Percentiles rank a stretch among this genome's conserved stretches.
phyloP scores from a whole-genome alignment of 179 eudicot species.

The Drosera spatulata region DNA sequence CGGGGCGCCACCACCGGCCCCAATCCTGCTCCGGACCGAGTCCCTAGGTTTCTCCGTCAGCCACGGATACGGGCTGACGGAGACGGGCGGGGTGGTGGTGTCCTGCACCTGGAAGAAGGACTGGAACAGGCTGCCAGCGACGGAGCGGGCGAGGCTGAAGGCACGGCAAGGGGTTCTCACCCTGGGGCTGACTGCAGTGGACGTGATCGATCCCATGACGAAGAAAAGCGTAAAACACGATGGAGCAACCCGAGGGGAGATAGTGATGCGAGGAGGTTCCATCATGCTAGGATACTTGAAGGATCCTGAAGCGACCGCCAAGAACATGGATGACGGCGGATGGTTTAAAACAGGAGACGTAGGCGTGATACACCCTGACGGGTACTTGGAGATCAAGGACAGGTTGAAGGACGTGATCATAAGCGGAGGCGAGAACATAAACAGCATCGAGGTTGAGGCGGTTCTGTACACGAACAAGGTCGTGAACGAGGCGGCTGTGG shows the following conservation, averaged over 20 bases:
- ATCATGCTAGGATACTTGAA: slow-evolving; percentile 59
- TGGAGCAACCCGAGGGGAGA: slow-evolving; percentile 41
- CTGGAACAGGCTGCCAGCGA: slow-evolving; percentile 49
- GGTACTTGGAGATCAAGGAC: slow-evolving; percentile 60
- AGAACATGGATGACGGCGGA: slow-evolving; percentile 34
- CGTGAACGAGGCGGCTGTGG: slow-evolving; percentile 61
- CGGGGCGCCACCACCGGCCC: slow-evolving; percentile 72
- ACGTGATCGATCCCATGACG: slow-evolving; percentile 33
- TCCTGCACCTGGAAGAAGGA: slow-evolving; percentile 54
- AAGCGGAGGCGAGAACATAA: slow-evolving; percentile 60
- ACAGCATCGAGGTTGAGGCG: slow-evolving; percentile 64
- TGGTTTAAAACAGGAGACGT: slow-evolving; percentile 68
- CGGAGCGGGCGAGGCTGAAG: slow-evolving; percentile 41
- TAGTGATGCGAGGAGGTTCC: slow-evolving; percentile 40
- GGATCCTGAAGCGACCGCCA: slow-evolving; percentile 31
- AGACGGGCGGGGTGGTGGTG: slow-evolving; percentile 47
- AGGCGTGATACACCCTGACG: slow-evolving; percentile 54
- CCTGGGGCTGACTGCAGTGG: slow-evolving; percentile 20
- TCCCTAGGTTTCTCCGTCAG: slow-evolving; percentile 47
- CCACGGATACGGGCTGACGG: slow-evolving; percentile 74
- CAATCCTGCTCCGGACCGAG: slow-evolving; percentile 38
- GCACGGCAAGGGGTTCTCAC: slow-evolving; percentile 65
- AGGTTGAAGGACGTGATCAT: slow-evolving; percentile 59
- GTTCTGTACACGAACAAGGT: slow-evolving; percentile 38
- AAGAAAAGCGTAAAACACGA: slow-evolving; percentile 34